Conservation (phyloP, 495 filamentous ascomycete species). For the Daldinia loculata region DNA sequence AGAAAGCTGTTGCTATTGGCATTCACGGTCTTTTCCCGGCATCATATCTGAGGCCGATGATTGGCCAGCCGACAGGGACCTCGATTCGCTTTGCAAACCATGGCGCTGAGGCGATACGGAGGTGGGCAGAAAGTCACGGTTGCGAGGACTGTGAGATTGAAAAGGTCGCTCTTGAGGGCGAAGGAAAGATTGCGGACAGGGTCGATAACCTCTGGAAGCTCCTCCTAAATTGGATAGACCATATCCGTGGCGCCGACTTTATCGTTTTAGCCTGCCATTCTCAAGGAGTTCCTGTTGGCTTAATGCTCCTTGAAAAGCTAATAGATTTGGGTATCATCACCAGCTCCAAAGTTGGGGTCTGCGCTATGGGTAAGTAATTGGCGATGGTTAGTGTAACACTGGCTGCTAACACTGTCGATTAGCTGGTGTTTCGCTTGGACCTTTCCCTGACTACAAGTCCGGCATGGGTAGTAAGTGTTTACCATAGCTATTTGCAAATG, state of each 20-base stretch:
- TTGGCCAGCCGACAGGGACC: slow-evolving; percentile 95
- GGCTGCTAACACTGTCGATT: slow-evolving; percentile 32
- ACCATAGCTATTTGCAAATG: not conserved
- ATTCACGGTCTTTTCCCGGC: slow-evolving; percentile 95
- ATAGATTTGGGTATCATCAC: slow-evolving; percentile 80
- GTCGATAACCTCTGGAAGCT: slow-evolving; percentile 94
- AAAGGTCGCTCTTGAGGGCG: slow-evolving; percentile 95
- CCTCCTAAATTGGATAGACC: slow-evolving; percentile 92
- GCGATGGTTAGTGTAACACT: not conserved
- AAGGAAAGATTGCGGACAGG: slow-evolving; percentile 91
- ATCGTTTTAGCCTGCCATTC: slow-evolving; percentile 91
- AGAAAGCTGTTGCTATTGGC: slow-evolving; percentile 88
- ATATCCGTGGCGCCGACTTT: slow-evolving; percentile 86
- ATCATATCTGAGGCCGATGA: slow-evolving; percentile 79
- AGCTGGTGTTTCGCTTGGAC: slow-evolving; percentile 92
- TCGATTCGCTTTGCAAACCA: slow-evolving; percentile 92
- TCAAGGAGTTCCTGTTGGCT: slow-evolving; percentile 91
- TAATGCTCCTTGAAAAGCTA: slow-evolving; percentile 93
- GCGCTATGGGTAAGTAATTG: slow-evolving; percentile 72
- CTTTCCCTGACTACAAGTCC: slow-evolving; percentile 86
- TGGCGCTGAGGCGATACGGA: slow-evolving; percentile 81
- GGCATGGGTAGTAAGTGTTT: slow-evolving; percentile 61
- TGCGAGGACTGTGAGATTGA: slow-evolving; percentile 76
- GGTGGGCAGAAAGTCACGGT: slow-evolving; percentile 76
- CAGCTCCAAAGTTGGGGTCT: slow-evolving; percentile 75